Evolutionary conservation across 352 stramenopile species (phyloP).

Genomic region (Globisporangium radiosum): DNA sequence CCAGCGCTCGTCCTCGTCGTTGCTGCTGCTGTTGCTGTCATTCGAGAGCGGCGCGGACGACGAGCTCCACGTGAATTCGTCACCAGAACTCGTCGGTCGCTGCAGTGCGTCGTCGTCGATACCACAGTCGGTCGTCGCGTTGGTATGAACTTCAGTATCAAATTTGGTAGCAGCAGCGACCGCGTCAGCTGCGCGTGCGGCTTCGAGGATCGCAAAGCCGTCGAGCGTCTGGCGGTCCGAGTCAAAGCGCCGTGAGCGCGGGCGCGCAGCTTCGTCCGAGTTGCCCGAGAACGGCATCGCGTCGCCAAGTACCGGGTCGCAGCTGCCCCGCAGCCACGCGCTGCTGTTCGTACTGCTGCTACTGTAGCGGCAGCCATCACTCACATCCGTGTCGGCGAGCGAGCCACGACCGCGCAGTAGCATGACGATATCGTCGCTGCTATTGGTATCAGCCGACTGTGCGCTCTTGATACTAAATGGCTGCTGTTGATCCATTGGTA

Average conservation of each 20-base stretch:
- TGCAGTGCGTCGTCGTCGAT: conserved; percentile 8
- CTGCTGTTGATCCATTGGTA: conserved; percentile 1
- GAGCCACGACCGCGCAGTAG: conserved; percentile 13
- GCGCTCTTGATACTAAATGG: conserved; percentile 2
- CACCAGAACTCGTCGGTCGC: conserved; percentile 7
- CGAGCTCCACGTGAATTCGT: conserved; percentile 12
- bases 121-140: neutral
- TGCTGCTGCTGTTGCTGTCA: conserved; percentile 1
- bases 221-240: conserved; percentile 17
- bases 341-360: conserved; percentile 16
- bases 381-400: conserved; percentile 30
- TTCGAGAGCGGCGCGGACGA: conserved; percentile 8
- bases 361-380: conserved; percentile 13
- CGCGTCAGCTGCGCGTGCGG: conserved; percentile 17
- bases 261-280: conserved; percentile 26
- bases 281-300: conserved; percentile 22
- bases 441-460: neutral
- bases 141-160: neutral
- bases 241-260: conserved; percentile 15
- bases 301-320: conserved; percentile 15
- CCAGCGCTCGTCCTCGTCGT: conserved; percentile 16
- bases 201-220: conserved; percentile 24
- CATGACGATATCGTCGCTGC: conserved; percentile 1
- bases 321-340: conserved; percentile 15
- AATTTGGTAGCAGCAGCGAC: neutral